These are phyloP conservation scores for Tremellales sp. DNA, from an alignment of 1,284 basidiomycete species.

Conservation along the genomic window DNA sequence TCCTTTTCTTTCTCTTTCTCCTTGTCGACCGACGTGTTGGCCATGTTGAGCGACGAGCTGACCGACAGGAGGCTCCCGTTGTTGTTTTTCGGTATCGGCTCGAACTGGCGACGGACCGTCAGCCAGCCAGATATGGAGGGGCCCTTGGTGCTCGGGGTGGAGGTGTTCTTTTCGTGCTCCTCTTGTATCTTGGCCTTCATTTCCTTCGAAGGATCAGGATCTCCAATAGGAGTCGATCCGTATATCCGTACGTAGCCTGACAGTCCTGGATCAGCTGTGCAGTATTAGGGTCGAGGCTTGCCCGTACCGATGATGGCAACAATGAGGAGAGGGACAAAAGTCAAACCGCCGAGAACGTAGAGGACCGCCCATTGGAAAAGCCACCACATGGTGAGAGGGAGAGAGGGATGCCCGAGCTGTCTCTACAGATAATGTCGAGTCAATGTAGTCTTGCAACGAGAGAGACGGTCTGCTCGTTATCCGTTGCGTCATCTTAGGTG, in stretches of 20 bases:
- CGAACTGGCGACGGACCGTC: conserved; percentile 74
- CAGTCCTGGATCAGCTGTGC: neutral
- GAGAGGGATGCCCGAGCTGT: neutral
- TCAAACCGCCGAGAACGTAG: conserved; percentile 81
- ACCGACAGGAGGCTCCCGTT: conserved; percentile 56
- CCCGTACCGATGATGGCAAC: conserved; percentile 52
- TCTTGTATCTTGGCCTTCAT: conserved; percentile 36
- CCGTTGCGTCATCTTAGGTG: too few relatives aligned
- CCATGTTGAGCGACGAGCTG: conserved; percentile 4
- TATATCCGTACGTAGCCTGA: conserved; percentile 52
- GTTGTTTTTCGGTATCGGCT: conserved; percentile 51
- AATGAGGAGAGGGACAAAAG: conserved; percentile 72
- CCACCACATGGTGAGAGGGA: conserved; percentile 36
- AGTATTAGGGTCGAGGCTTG: neutral
- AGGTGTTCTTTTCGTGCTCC: conserved; percentile 14
- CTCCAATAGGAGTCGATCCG: conserved; percentile 70
- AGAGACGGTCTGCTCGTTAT: too few relatives aligned
- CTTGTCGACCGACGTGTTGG: conserved; percentile 4
- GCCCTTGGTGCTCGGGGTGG: conserved; percentile 35
- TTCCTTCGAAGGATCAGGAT: conserved; percentile 54
- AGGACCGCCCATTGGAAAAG: conserved; percentile 43
- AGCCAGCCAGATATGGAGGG: conserved; percentile 65
- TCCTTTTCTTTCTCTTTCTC: conserved; percentile 6
- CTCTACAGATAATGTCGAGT: neutral
- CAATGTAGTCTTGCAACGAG: too few relatives aligned